phyloP scores from a whole-genome alignment of 768 basidiomycete genomes.

The Lanmaoa pseudosensibilis region DNA sequence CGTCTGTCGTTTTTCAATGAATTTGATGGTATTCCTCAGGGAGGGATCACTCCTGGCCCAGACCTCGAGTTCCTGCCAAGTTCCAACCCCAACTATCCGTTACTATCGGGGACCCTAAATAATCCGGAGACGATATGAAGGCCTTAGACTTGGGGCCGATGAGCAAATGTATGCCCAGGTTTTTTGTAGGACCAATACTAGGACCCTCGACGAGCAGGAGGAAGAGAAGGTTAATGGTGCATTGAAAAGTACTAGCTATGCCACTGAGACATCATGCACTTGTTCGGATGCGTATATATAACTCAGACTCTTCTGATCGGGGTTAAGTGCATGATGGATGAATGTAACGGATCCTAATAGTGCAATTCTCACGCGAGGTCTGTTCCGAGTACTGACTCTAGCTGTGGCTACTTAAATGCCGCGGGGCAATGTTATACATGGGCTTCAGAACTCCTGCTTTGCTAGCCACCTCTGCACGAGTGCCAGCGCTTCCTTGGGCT shows the following conservation, averaged over 20 bases:
- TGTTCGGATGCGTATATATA: no score
- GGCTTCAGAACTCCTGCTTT: constrained; percentile 19
- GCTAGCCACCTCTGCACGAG: constrained; percentile 52
- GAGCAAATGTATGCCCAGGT: not conserved
- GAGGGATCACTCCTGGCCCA: not conserved
- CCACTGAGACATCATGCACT: no score
- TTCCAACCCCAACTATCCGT: no score
- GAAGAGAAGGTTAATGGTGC: not conserved
- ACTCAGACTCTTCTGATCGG: no score
- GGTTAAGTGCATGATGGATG: no score
- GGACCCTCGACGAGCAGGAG: not conserved
- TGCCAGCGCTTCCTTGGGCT: constrained; percentile 52
- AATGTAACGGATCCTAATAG: no score
- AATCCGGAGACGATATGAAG: not conserved
- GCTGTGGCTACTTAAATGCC: not conserved
- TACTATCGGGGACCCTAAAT: not conserved
- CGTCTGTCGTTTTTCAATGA: not conserved
- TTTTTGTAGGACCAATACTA: not conserved
- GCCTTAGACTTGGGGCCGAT: not conserved
- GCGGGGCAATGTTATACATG: no score
- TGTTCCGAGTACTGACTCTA: not conserved
- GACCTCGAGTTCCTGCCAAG: no score
- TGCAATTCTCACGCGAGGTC: not conserved
- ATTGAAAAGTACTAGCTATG: not conserved
- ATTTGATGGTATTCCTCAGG: not conserved